Evolutionary conservation across 2,329 filamentous ascomycete genomes (phyloP), one percentile per base, ranked within the genome.

Genomic region (Calonectria honghensis): DNA sequence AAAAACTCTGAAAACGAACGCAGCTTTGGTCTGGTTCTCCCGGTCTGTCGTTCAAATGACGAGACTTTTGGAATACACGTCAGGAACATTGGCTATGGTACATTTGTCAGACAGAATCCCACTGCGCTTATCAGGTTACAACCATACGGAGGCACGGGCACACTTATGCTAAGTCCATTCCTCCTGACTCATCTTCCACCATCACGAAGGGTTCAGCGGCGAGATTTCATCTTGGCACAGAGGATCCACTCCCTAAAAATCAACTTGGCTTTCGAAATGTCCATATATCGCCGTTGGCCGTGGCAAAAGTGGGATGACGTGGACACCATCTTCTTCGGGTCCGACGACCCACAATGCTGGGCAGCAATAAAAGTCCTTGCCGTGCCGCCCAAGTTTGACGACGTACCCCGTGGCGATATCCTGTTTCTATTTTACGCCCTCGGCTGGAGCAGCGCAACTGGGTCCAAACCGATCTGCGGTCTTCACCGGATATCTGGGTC

Each of bases 251-350:
- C 57, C 3, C 18, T 63, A n/a, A 41, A 63, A 14, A 63, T 63
- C 27, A 10, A 13, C 6, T 20, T 63, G 35, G 24, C 3, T 13
- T 16, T 27, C 24, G 14, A 63, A 7, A 63, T 63, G 57, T 63
- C 57, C 1, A 16, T 63, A 11, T 63, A 63, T 39, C 57, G 57
- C 24, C 57, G 57, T n/a, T 63, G 57, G 57, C 57, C 57, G 14
- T 63, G 57, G 57, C 35, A 63, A 20, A 63, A 29, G 11, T 63
- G 57, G 57, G 57, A 63, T 29, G 57, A 63, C 11, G 57, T 63
- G 6, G 57, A 63, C 18, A 24, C 14, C 2, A 63, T 63, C 37
- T 63, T 63, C 5, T 63, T 63, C 16, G 57, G 24, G 9, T 20
- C 35, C 27, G 16, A 63, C 24, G 57, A 63, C 16, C 37, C 57